Base-by-base conservation (phyloP, 2,329 filamentous ascomycete genomes). In the Aspergillus latus region DNA sequence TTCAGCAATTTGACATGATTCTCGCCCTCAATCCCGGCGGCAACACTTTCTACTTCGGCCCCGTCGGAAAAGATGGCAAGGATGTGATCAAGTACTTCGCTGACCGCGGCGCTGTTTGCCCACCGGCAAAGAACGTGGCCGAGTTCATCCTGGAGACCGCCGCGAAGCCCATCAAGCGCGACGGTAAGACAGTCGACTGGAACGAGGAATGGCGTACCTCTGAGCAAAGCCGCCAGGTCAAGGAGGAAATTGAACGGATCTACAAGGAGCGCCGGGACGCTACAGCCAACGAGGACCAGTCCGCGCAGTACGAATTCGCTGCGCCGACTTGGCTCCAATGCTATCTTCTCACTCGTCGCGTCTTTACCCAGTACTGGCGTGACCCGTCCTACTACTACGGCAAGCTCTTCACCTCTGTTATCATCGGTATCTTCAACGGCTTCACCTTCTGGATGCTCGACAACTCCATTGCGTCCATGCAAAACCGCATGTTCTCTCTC, bases 361-460 rank as follows among this genome's bases (percentile, higher is more conserved):
- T 88, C 49, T 91, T 91, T 72, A 76, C 77, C 3, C 84, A 90
- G 63, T 87, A 91, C 74, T 92, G 88, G 88, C 82, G 89, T 11
- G 85, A 90, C 59, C 86, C 88, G 0, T 86, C 84, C 1, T 93
- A 92, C 70, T 77, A 90, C 54, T 92, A 91, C 71, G 85, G 87
- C 57, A 91, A 90, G 68, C 75, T 93, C 28, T 92, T 91, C 72
- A 82, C 86, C 34, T 80, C 85, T 3, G 83, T 90, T 56, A 81
- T 90, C 59, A 79, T 89, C 44, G 88, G 87, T 13, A 84, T 91
- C 69, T 90, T 92, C 79, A 90, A 90, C 73, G 88, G 87, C 21
- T 91, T 90, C 74, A 90, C 88, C 3, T 92, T 90, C 75, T 91
- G 82, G 78, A 78, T 86, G 63, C 80, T 90, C 2, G 86, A 85